Conservation (phyloP, 352 stramenopile genomes). For the Globisporangium ultimum region DNA sequence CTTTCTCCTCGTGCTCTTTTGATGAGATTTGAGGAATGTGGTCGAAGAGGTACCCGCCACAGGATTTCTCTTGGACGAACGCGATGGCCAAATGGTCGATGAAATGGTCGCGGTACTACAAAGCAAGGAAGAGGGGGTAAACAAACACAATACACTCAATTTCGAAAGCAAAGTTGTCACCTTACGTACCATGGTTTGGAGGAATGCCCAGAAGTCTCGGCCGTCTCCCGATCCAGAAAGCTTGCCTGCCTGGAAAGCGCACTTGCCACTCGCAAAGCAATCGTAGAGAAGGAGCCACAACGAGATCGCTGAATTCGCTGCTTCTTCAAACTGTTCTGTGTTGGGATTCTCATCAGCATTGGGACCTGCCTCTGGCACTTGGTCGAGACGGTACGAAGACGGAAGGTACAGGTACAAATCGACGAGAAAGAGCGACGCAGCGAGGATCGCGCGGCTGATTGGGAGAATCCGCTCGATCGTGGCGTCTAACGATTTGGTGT, state of each 20-base stretch:
- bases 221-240: constrained; percentile 18
- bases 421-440: constrained; percentile 64
- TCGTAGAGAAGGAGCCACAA: constrained; percentile 57
- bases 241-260: constrained; percentile 19
- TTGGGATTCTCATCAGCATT: neutral
- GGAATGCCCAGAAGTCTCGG: constrained; percentile 48
- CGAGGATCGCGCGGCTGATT: constrained; percentile 43
- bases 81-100: constrained; percentile 34
- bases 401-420: constrained; percentile 71
- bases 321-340: neutral
- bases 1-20: constrained; percentile 8
- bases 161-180: neutral
- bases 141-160: neutral
- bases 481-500: constrained; percentile 2
- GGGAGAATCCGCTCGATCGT: constrained; percentile 20
- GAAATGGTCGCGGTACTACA: constrained; percentile 22
- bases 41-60: constrained; percentile 35
- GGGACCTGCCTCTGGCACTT: neutral
- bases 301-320: constrained; percentile 35
- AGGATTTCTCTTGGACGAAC: constrained; percentile 36
- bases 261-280: constrained; percentile 26
- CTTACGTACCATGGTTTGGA: constrained; percentile 38
- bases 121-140: neutral
- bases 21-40: constrained; percentile 16
- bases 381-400: constrained; percentile 42